Conservation (phyloP, 1,284 basidiomycete genomes). For the Fistulina hepatica region DNA sequence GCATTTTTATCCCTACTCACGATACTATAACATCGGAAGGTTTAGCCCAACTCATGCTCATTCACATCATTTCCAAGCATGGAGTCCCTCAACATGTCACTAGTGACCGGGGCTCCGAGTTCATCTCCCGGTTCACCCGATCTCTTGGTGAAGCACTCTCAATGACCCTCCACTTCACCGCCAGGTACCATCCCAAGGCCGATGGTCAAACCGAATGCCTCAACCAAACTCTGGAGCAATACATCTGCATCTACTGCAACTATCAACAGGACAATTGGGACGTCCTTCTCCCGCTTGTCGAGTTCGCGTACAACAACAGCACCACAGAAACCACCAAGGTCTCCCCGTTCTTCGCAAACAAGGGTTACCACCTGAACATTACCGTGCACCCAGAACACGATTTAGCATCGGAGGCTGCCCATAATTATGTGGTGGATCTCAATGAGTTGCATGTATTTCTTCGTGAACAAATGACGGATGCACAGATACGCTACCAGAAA, state of each 20-base stretch:
- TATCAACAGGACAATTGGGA: constrained; percentile 31
- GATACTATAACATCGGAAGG: constrained; percentile 22
- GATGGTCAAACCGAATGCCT: constrained; percentile 35
- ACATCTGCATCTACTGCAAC: constrained; percentile 23
- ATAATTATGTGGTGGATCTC: constrained; percentile 13
- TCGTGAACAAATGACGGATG: not conserved
- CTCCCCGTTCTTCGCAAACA: constrained; percentile 28
- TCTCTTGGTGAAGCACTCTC: constrained; percentile 14
- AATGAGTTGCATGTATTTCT: constrained; percentile 10
- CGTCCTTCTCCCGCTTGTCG: constrained; percentile 23
- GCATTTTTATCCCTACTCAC: constrained; percentile 21
- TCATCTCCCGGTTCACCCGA: constrained; percentile 20
- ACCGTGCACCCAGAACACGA: constrained; percentile 11
- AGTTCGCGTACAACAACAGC: constrained; percentile 31
- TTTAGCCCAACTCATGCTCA: constrained; percentile 18
- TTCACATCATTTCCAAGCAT: constrained; percentile 19
- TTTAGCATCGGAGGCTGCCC: constrained; percentile 9
- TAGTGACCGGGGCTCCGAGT: constrained; percentile 20
- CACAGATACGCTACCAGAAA: constrained; percentile 10
- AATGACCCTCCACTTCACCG: constrained; percentile 14
- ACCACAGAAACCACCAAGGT: constrained; percentile 17
- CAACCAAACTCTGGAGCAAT: constrained; percentile 33
- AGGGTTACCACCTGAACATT: constrained; percentile 24
- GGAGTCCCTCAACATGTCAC: constrained; percentile 21
- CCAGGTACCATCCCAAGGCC: constrained; percentile 29